These are phyloP conservation scores for Dichotomocladium elegans DNA, from an alignment of 371 early-diverging fungal genomes.

Conservation along the genomic window DNA sequence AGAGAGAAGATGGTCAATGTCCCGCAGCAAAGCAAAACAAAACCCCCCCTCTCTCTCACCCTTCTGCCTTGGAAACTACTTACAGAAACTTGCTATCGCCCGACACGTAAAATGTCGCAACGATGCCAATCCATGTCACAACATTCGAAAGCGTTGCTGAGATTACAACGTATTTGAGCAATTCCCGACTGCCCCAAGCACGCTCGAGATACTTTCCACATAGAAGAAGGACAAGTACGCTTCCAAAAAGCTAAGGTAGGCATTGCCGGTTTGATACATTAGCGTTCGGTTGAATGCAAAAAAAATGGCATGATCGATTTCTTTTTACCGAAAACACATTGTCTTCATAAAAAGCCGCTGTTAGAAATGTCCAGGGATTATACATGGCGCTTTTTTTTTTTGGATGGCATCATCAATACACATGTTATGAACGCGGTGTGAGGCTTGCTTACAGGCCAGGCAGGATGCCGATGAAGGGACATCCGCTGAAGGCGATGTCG, in stretches of 20 bases:
- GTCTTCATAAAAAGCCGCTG: constrained; percentile 39
- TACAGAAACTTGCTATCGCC: constrained; percentile 58
- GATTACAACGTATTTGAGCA: constrained; percentile 60
- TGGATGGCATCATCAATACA: not conserved
- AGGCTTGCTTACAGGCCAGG: constrained; percentile 38
- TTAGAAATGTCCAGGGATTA: constrained; percentile 46
- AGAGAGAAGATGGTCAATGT: not conserved
- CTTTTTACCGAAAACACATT: constrained; percentile 35
- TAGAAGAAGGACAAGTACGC: constrained; percentile 43
- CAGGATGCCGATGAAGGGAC: constrained; percentile 42
- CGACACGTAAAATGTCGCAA: constrained; percentile 57
- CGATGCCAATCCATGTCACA: constrained; percentile 51
- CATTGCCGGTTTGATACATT: not conserved
- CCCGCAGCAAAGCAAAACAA: too few relatives aligned
- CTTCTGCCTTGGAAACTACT: constrained; percentile 35
- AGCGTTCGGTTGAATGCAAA: not conserved
- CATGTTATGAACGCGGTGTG: not conserved
- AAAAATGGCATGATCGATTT: too few relatives aligned
- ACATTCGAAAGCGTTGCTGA: constrained; percentile 54
- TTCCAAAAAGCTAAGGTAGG: constrained; percentile 40
- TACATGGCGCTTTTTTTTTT: constrained; percentile 33
- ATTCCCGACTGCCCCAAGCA: constrained; percentile 70
- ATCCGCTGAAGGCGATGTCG: constrained; percentile 5
- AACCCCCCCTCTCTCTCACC: too few relatives aligned
- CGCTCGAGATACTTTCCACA: constrained; percentile 76